Conservation (phyloP, 495 filamentous ascomycete species). For the Daldinia decipiens region DNA sequence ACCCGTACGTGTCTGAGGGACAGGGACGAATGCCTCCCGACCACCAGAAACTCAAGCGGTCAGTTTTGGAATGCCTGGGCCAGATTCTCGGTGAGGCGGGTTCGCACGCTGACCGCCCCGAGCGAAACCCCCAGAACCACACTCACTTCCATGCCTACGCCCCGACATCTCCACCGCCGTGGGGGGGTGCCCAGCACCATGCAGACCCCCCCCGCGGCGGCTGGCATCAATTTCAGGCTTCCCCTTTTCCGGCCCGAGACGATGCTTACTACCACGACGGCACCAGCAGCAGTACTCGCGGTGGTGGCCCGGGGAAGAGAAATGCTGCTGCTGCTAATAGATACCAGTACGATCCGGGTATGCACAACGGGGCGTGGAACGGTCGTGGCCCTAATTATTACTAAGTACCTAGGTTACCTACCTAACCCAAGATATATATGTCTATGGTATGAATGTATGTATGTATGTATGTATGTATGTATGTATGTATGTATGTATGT, state of each 20-base stretch:
- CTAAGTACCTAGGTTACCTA: background rate
- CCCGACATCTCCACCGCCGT: conserved; percentile 18
- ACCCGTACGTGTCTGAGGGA: conserved; percentile 20
- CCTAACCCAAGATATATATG: too few relatives aligned
- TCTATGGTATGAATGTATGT: too few relatives aligned
- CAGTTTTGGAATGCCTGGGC: conserved; percentile 10
- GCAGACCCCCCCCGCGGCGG: conserved; percentile 9
- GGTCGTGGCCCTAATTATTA: conserved; percentile 5
- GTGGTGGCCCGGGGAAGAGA: background rate
- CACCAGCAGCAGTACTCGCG: background rate
- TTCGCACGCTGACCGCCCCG: conserved; percentile 4
- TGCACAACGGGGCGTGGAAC: background rate
- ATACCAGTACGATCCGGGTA: conserved; percentile 13
- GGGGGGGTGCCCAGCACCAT: conserved; percentile 12
- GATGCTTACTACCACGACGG: conserved; percentile 4
- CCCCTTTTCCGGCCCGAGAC: background rate
- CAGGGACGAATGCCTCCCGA: background rate
- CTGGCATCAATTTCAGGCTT: background rate
- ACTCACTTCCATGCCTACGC: conserved; percentile 17
- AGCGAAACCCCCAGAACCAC: conserved; percentile 22
- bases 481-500: too few relatives aligned
- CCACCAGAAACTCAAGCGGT: conserved; percentile 15
- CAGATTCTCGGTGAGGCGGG: conserved; percentile 16
- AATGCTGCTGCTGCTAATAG: background rate
- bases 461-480: too few relatives aligned